phyloP scores from a whole-genome alignment of 1,284 basidiomycete genomes.

The Rhodotorula sp. region DNA sequence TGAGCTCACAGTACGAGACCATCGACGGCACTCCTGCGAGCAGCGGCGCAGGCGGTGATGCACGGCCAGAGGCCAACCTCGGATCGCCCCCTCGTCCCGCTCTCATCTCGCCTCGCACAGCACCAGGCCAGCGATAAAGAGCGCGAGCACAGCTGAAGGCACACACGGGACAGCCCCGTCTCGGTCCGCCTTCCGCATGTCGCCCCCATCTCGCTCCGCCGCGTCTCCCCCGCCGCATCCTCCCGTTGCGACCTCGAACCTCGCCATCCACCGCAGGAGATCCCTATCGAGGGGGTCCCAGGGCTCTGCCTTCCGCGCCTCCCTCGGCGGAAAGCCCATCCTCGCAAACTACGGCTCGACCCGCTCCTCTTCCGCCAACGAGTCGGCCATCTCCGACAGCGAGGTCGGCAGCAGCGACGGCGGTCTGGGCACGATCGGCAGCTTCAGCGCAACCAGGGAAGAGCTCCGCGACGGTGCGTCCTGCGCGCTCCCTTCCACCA shows the following conservation, averaged over 20 bases:
- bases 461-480: constrained; percentile 41
- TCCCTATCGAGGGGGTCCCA: not conserved
- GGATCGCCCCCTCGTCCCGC: not conserved
- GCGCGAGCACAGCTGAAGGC: not conserved
- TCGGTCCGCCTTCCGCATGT: not conserved
- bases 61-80: not conserved
- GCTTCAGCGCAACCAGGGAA: constrained; percentile 37
- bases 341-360: constrained; percentile 2
- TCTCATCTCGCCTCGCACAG: not conserved
- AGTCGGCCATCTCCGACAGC: constrained; percentile 13
- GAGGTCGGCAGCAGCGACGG: constrained; percentile 13
- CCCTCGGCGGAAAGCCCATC: constrained; percentile 33
- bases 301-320: constrained; percentile 20
- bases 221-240: not conserved
- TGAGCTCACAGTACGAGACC: constrained; percentile 39
- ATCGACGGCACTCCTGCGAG: constrained; percentile 1
- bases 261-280: constrained; percentile 5
- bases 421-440: constrained; percentile 25
- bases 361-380: not conserved
- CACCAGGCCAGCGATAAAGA: not conserved
- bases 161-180: not conserved
- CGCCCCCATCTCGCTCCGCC: not conserved
- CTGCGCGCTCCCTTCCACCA: no score
- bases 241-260: not conserved
- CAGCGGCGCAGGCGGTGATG: not conserved